A percentile compares a stretch with the other conserved stretches of the same genome.
Conservation (phyloP, 768 basidiomycete species). For the Mrakia blollopis region DNA sequence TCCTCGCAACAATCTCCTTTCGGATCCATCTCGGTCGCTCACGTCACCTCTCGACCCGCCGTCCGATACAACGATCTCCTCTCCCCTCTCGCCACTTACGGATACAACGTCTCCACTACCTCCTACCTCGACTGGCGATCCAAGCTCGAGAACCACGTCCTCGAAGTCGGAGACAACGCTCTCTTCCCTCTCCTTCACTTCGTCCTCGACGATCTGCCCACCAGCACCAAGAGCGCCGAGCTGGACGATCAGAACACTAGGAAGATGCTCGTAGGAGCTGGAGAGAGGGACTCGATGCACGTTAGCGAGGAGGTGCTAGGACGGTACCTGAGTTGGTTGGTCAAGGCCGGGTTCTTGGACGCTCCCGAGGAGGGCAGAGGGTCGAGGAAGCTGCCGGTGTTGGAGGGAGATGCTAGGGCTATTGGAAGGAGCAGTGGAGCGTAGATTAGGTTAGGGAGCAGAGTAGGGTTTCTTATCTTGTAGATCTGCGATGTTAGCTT, state of each 20-base stretch:
- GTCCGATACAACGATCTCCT: conserved; percentile 87
- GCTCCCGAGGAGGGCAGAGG: conserved; percentile 53
- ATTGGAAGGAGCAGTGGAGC: conserved; percentile 41
- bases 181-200: conserved; percentile 96
- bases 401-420: conserved; percentile 40
- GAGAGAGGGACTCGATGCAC: conserved; percentile 49
- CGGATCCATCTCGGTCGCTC: conserved; percentile 45
- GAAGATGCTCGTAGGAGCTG: conserved; percentile 54
- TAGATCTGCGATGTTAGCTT: too few species aligned
- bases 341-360: conserved; percentile 72
- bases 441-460: neutral
- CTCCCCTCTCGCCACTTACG: conserved; percentile 65
- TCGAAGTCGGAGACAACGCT: conserved; percentile 91
- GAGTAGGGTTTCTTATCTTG: too few species aligned
- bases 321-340: conserved; percentile 84
- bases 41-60: conserved; percentile 77
- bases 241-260: conserved; percentile 79
- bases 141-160: conserved; percentile 88
- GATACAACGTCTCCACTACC: conserved; percentile 68
- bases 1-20: conserved; percentile 40
- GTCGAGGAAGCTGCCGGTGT: conserved; percentile 39
- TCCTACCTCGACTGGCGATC: conserved; percentile 91
- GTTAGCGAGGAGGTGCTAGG: conserved; percentile 76
- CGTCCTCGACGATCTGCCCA: conserved; percentile 93
- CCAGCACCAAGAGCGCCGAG: conserved; percentile 88